Evolutionary conservation across 371 early-diverging fungal species (phyloP), one percentile per base, ranked within the genome.

Genomic region (Saksenaea vasiformis): DNA sequence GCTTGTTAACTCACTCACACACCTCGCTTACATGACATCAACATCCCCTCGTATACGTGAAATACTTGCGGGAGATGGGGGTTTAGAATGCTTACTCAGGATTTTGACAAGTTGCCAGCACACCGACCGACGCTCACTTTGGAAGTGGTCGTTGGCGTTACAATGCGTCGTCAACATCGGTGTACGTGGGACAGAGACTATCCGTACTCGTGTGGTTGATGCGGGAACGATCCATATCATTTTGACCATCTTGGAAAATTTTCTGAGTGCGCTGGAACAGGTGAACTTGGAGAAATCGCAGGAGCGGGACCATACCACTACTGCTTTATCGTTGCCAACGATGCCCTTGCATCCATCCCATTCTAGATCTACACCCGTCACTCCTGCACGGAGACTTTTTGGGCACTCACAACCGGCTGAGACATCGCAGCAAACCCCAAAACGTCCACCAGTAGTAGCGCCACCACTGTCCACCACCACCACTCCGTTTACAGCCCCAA

Each of bases 101-200:
- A 90, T 94, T 38, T 79, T 95, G 28, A 86, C 85, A 54, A 87
- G 85, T 38, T 88, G 91, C 15, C 85, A 85, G 61, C 85, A 85
- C 43, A 78, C 79, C 34, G 91, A 92, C 61, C 77, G 84, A 41
- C 79, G 87, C 71, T 85, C 86, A 65, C 82, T 84, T 60, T 90
- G 91, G 87, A 87, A 90, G 65, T 90, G 91, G 91, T 86, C 92
- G 13, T 79, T 93, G 61, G 87, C 93, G 35, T 91, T 89, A 65
- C 92, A 91, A 56, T 91, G 92, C 65, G 84, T 94, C 9, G 91
- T 91, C 62, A 93, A 93, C 73, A 86, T 93, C 51, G 93, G 94
- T 43, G 87, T 93, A 17, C 83, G 94, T 27, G 95, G 94, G 35
- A 88, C 92, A 15, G 85, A 90, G 53, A 74, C 85, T 51, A 89